Evolutionary conservation across 257 asterid genomes (phyloP), one percentile per base, ranked within the genome.

Genomic region (Coffea eugenioides): DNA sequence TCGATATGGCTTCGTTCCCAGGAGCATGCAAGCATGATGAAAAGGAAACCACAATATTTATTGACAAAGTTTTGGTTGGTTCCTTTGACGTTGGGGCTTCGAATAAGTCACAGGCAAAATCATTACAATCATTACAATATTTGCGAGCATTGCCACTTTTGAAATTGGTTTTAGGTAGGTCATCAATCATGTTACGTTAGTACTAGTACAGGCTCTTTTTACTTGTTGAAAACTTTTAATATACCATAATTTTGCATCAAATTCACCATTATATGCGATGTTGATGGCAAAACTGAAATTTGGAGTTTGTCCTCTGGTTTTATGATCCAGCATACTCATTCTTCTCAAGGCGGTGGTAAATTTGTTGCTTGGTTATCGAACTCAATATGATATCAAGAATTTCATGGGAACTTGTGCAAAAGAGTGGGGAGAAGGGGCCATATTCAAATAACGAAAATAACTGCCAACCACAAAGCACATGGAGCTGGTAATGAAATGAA

Each of bases 401-500:
- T 69, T 80, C 71, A 79, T 75, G 71, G 81, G 65, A 83, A 69
- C 80, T 75, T 61, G 78, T 70, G 79, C 80, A 76, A 25, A 61
- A 52, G 54, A 36, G 75, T 77, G 65, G 15, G 25, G 23, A 18
- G 45, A 57, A 25, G 18, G 21, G 36, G 73, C 66, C 6, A 76
- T 80, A 46, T 27, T 59, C 72, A 51, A 71, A 62, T 70, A 84
- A 84, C 85, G 73, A 81, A 52, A 78, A 70, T 75, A 78, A 70
- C 81, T 65, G 68, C 81, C 85, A 45, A 71, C 61, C 34, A 49
- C 76, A 76, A 25, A 59, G 54, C 73, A 76, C 45, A 68, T 46
- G 52, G 20, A 9, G 15, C 25, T 31, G 64, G 21, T 48, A 39
- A 27, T 49, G 48, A 16, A 14, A 65, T 36, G 4, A 52, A 25